phyloP scores from a whole-genome alignment of 129 eudicot species.

The Pulicaria dysenterica region DNA sequence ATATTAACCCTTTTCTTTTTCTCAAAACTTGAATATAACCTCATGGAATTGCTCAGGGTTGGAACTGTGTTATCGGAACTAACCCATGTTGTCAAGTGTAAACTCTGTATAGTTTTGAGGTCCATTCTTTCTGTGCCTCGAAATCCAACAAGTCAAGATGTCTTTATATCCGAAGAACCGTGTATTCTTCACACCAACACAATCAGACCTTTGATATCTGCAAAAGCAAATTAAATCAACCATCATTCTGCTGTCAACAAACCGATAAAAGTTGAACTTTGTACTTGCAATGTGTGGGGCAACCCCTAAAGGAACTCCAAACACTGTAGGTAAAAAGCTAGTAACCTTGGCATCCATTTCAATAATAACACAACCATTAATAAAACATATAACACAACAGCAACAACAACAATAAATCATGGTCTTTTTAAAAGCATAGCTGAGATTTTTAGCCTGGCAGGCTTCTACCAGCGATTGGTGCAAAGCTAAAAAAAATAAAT shows the following conservation, averaged over 20 bases:
- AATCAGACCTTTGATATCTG: constrained; percentile 22
- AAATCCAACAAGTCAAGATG: constrained; percentile 19
- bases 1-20: constrained; percentile 34
- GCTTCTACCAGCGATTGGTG: too few relatives aligned
- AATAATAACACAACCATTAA: neutral
- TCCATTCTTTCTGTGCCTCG: constrained; percentile 48
- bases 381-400: too few relatives aligned
- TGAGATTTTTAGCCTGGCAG: too few relatives aligned
- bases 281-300: neutral
- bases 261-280: neutral
- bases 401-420: too few relatives aligned
- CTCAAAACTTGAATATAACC: constrained; percentile 38
- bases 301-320: too few relatives aligned
- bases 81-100: constrained; percentile 50
- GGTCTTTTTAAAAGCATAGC: too few relatives aligned
- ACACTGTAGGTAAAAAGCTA: neutral
- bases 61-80: constrained; percentile 39
- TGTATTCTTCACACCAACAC: neutral
- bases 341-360: constrained; percentile 5
- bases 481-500: too few relatives aligned
- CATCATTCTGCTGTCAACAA: constrained; percentile 6
- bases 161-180: neutral
- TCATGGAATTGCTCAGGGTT: constrained; percentile 45
- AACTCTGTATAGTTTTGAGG: constrained; percentile 44
- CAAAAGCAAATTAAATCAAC: neutral